Conservation (phyloP, 2,329 filamentous ascomycete species). For the Alternaria incomplexa region DNA sequence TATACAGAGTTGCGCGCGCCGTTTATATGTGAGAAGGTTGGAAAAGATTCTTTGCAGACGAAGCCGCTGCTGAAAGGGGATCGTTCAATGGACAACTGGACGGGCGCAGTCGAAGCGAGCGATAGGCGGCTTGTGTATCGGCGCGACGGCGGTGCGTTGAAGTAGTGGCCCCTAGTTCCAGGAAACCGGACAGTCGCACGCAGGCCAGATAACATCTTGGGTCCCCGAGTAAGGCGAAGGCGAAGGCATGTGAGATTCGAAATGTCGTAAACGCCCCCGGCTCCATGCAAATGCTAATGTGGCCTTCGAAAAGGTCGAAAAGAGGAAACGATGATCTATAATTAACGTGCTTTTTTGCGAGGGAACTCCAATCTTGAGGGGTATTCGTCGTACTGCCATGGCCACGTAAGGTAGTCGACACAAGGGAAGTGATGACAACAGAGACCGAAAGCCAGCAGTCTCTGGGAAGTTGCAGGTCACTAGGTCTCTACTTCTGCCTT, state of each 20-base stretch:
- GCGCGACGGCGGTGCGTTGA: background rate
- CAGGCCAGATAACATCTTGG: background rate
- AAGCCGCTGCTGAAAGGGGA: slow-evolving; percentile 12
- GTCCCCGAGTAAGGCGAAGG: slow-evolving; percentile 9
- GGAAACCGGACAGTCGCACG: background rate
- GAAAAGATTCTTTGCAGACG: slow-evolving; percentile 3
- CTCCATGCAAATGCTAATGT: slow-evolving; percentile 32
- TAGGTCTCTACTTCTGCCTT: slow-evolving; percentile 24
- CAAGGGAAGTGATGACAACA: slow-evolving; percentile 18
- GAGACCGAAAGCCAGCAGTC: slow-evolving; percentile 27
- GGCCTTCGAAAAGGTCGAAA: slow-evolving; percentile 17
- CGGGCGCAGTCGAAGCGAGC: background rate
- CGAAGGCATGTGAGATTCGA: slow-evolving; percentile 20
- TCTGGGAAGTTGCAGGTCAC: slow-evolving; percentile 7
- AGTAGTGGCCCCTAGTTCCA: background rate
- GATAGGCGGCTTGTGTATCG: background rate
- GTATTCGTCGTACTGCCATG: slow-evolving; percentile 37
- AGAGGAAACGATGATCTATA: slow-evolving; percentile 32
- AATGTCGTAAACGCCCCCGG: slow-evolving; percentile 21
- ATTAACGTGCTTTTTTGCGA: slow-evolving; percentile 38
- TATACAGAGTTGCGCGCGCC: slow-evolving; percentile 28
- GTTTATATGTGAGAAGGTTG: slow-evolving; percentile 20
- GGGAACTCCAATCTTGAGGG: slow-evolving; percentile 22
- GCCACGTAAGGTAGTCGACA: slow-evolving; percentile 34
- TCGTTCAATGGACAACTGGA: background rate